These are phyloP conservation scores for Naganishia vaughanmartiniae DNA, from an alignment of 768 basidiomycete species.

Conservation along the genomic window DNA sequence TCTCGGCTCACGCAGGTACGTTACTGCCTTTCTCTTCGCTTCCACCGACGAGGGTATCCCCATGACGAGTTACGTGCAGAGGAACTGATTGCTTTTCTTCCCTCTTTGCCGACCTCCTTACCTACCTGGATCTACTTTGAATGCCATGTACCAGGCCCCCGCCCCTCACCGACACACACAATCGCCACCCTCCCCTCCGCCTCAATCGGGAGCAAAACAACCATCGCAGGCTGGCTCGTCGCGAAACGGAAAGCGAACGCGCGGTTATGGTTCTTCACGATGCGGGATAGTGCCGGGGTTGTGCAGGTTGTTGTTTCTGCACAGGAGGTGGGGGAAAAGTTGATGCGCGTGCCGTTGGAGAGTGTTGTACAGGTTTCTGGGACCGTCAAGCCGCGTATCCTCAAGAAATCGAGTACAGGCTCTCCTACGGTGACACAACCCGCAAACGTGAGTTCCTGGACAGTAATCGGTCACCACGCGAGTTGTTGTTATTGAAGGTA, in stretches of 20 bases:
- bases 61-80: too few relatives aligned
- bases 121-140: too few relatives aligned
- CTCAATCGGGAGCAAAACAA: constrained; percentile 62
- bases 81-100: too few relatives aligned
- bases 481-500: too few relatives aligned
- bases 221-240: constrained; percentile 78
- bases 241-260: constrained; percentile 65
- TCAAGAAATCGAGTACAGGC: constrained; percentile 34
- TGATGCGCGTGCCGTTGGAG: constrained; percentile 69
- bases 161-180: constrained; percentile 58
- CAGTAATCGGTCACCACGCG: too few relatives aligned
- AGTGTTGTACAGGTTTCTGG: constrained; percentile 76
- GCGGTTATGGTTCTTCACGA: constrained; percentile 73
- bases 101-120: not conserved
- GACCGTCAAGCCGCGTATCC: constrained; percentile 58
- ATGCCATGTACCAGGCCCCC: constrained; percentile 34
- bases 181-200: constrained; percentile 62
- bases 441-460: too few relatives aligned
- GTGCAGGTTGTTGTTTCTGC: constrained; percentile 74
- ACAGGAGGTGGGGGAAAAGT: constrained; percentile 44
- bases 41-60: too few relatives aligned
- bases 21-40: too few relatives aligned
- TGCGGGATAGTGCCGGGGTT: constrained; percentile 73
- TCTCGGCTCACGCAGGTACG: constrained; percentile 15
- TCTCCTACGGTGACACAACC: too few relatives aligned